Conservation (phyloP, 768 basidiomycete genomes). For the Asterophora parasitica region DNA sequence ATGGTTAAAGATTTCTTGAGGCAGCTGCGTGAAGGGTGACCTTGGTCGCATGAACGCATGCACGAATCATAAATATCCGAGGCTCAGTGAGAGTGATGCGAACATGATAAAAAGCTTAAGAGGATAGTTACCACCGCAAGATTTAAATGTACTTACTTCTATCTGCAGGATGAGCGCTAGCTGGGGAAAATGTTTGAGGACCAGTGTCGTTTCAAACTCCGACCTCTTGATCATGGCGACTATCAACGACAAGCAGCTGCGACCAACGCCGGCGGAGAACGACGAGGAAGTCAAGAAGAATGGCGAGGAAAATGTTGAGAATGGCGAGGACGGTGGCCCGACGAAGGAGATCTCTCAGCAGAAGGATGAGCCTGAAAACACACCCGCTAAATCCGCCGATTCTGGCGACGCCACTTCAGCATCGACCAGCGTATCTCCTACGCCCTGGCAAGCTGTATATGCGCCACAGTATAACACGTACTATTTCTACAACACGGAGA, state of each 20-base stretch:
- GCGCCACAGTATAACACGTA: conserved; percentile 75
- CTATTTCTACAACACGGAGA: conserved; percentile 77
- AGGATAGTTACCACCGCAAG: too few relatives aligned
- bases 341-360: not conserved
- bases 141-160: too few relatives aligned
- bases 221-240: conserved; percentile 1
- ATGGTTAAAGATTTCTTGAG: too few relatives aligned
- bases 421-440: not conserved
- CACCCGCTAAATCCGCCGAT: not conserved
- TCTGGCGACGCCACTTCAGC: not conserved
- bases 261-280: not conserved
- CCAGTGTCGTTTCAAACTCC: conserved; percentile 3
- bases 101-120: too few relatives aligned
- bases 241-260: not conserved
- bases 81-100: too few relatives aligned
- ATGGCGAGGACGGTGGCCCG: not conserved
- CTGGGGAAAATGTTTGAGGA: too few relatives aligned
- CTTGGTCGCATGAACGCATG: too few relatives aligned
- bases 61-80: too few relatives aligned
- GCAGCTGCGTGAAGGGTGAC: not conserved
- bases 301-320: not conserved
- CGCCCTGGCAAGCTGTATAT: conserved; percentile 77
- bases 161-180: too few relatives aligned
- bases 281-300: not conserved
- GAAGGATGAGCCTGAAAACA: not conserved